Percentiles rank a stretch among this genome's conserved stretches.
phyloP scores from a whole-genome alignment of 495 filamentous ascomycete species.

The Rostrohypoxylon terebratum region DNA sequence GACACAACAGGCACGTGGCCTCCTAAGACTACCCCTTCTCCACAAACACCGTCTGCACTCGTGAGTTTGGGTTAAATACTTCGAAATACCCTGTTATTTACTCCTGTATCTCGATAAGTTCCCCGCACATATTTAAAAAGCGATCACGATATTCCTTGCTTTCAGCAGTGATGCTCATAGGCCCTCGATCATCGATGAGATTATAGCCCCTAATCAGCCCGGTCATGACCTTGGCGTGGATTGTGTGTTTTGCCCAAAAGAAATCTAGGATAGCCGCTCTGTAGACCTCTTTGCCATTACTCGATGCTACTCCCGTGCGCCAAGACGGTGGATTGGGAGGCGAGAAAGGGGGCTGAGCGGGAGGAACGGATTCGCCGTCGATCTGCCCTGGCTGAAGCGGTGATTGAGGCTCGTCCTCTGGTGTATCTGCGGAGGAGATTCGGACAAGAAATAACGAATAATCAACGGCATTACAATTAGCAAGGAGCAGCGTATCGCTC shows the following conservation, averaged over 20 bases:
- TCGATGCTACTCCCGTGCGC: constrained; percentile 67
- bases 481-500: constrained; percentile 69
- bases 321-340: constrained; percentile 59
- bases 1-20: not conserved
- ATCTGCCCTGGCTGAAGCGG: constrained; percentile 29
- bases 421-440: constrained; percentile 50
- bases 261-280: constrained; percentile 73
- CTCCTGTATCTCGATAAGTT: constrained; percentile 64
- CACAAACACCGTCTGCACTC: constrained; percentile 9
- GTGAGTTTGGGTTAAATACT: too few species aligned
- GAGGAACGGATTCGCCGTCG: constrained; percentile 15
- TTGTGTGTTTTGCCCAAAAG: constrained; percentile 77
- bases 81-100: not conserved
- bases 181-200: constrained; percentile 65
- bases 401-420: constrained; percentile 40
- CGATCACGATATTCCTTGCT: constrained; percentile 72
- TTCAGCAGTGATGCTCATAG: constrained; percentile 77
- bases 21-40: not conserved
- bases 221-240: constrained; percentile 71
- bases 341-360: constrained; percentile 44
- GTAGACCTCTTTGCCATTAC: constrained; percentile 73
- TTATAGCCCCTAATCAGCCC: constrained; percentile 71
- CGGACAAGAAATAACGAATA: constrained; percentile 77
- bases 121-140: constrained; percentile 71
- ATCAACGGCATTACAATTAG: constrained; percentile 71